Base-by-base conservation (phyloP, 768 basidiomycete genomes). In the Boletellus emodensis region DNA sequence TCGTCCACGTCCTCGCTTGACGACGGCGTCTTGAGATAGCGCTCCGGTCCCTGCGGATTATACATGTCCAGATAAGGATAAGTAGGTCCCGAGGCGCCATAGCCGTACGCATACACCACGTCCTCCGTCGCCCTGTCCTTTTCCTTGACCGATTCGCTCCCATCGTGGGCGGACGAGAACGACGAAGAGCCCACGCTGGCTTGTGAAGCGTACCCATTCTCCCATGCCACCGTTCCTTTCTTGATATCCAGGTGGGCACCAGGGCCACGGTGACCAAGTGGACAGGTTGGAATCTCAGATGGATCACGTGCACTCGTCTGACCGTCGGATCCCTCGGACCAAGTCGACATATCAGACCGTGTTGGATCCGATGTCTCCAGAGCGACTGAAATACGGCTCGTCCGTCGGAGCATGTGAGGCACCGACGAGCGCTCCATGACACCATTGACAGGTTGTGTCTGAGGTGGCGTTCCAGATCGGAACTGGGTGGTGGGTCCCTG, bases 21-120 rank as follows among this genome's bases (percentile, higher is more conserved):
- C 18, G 51, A 34, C 44, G 46, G 18, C 24, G 33, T 26, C 15
- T 55, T 59, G 30, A 35, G 14, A 7, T 44, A 41, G 34, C 40
- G 18, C 3, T 44, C 40, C 18, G 35, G 42, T 22, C 48, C 40
- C 38, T 43, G 54, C 15, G 65, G 58, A 17, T 67, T 67, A 46
- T 69, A 67, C 52, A 57, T 46, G 44, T 69, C 67, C 42, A 67
- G 57, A 59, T 67, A 67, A 44, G 66, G 66, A 53, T 67, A 67
- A 4, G 59, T 51, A 18, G 58, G 52, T 24, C 53, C 57, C 3
- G 58, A 46, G 22, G 55, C 62, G 1, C 66, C 66, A 26, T 67
- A 67, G 9, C 66, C 67, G 33, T 67, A 67, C 10, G 61, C 50
- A 42, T 59, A 62, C 51, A 47, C 48, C 32, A 52, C 41, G 14